Evolutionary conservation across 352 stramenopile species (phyloP).

Genomic region (Pythium brassicae): DNA sequence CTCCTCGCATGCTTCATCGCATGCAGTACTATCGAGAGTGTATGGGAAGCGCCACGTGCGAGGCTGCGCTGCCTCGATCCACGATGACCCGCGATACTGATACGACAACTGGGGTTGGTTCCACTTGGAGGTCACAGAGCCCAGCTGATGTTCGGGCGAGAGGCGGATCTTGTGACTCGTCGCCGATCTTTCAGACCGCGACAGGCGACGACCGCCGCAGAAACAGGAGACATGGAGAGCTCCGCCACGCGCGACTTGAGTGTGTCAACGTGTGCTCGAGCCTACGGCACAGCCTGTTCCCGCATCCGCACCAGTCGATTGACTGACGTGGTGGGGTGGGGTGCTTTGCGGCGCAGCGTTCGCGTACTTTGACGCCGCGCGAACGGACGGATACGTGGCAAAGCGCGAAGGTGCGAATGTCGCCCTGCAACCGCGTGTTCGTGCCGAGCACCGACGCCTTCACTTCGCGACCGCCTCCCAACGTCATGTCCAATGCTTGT

Average conservation of each 20-base stretch:
- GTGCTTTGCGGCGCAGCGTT: constrained; percentile 16
- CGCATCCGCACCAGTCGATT: too few species aligned
- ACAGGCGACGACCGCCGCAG: too few species aligned
- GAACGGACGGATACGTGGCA: constrained; percentile 25
- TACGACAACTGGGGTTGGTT: too few species aligned
- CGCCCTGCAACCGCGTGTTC: background rate
- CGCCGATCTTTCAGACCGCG: background rate
- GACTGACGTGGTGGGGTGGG: background rate
- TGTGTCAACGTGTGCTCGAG: background rate
- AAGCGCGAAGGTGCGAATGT: background rate
- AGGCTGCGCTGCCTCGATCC: too few species aligned
- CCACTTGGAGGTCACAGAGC: too few species aligned
- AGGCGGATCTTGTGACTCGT: background rate
- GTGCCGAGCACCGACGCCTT: background rate
- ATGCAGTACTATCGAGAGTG: background rate
- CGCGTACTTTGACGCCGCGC: constrained; percentile 33
- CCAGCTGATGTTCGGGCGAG: too few species aligned
- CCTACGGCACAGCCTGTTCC: background rate
- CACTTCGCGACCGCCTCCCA: background rate
- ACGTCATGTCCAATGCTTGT: too few species aligned
- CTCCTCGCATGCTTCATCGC: background rate
- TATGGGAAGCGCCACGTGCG: too few species aligned
- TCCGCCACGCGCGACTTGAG: too few species aligned
- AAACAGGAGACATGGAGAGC: too few species aligned
- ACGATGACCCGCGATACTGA: too few species aligned